A percentile compares a stretch with the other conserved stretches of the same genome.
phyloP scores from a whole-genome alignment of 2,329 filamentous ascomycete species.

The Colletotrichum eremochloae region DNA sequence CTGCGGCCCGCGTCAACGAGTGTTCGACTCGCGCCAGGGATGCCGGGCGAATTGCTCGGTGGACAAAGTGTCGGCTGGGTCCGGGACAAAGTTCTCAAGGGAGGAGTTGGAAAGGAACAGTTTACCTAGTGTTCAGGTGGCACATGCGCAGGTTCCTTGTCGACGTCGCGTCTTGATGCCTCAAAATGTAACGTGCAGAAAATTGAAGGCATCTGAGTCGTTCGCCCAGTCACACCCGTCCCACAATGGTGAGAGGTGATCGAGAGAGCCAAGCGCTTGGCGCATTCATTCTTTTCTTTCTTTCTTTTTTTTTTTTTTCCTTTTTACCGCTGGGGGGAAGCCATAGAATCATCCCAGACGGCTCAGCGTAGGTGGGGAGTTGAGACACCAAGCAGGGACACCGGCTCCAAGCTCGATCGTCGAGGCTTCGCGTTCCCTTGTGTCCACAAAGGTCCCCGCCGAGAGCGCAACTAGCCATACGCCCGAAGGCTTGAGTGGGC shows the following conservation, averaged over 20 bases:
- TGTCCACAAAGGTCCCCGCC: slow-evolving; percentile 32
- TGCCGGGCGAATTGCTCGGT: slow-evolving; percentile 2
- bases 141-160: slow-evolving; percentile 29
- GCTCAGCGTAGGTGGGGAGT: slow-evolving; percentile 9
- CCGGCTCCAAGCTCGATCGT: slow-evolving; percentile 35
- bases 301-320: background rate
- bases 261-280: slow-evolving; percentile 40
- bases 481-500: slow-evolving; percentile 41
- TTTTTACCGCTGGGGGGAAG: slow-evolving; percentile 12
- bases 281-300: slow-evolving; percentile 2
- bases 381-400: slow-evolving; percentile 27
- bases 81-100: slow-evolving; percentile 8
- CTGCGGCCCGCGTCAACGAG: slow-evolving; percentile 10
- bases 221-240: slow-evolving; percentile 39
- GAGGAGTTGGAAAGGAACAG: slow-evolving; percentile 15
- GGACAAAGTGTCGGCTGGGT: slow-evolving; percentile 14
- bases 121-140: slow-evolving; percentile 10
- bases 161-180: slow-evolving; percentile 19
- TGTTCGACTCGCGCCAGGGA: slow-evolving; percentile 4
- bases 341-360: slow-evolving; percentile 17
- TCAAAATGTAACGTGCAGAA: slow-evolving; percentile 36
- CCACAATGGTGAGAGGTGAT: slow-evolving; percentile 38
- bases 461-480: slow-evolving; percentile 15
- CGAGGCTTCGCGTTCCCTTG: slow-evolving; percentile 27
- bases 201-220: slow-evolving; percentile 33